These are phyloP conservation scores for Mycena sanguinolenta DNA, from an alignment of 768 basidiomycete species.

Conservation along the genomic window DNA sequence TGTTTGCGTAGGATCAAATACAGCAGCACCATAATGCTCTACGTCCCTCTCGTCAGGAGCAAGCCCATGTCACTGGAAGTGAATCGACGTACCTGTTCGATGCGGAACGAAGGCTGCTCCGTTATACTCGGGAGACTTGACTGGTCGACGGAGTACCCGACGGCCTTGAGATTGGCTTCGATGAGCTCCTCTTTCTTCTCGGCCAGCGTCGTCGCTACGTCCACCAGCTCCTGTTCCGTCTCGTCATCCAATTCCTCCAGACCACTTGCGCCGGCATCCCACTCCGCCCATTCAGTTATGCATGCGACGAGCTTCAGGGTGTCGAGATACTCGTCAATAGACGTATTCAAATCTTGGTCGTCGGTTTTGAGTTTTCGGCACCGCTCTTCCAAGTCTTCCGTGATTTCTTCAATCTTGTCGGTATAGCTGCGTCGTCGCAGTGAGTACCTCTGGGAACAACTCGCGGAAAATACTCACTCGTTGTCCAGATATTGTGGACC, in stretches of 20 bases:
- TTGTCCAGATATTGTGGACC: slow-evolving; percentile 16
- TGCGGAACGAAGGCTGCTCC: slow-evolving; percentile 8
- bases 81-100: slow-evolving; percentile 20
- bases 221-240: slow-evolving; percentile 1
- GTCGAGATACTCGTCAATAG: slow-evolving; percentile 19
- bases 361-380: slow-evolving; percentile 22
- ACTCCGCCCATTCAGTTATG: slow-evolving; percentile 8
- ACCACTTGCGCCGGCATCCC: not conserved
- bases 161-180: not conserved
- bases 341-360: not conserved
- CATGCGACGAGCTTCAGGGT: slow-evolving; percentile 3
- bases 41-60: not conserved
- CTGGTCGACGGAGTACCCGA: not conserved
- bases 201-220: not conserved
- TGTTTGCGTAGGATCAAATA: slow-evolving; percentile 18
- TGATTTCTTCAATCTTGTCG: not conserved
- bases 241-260: slow-evolving; percentile 22
- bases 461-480: not conserved
- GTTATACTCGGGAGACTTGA: slow-evolving; percentile 3
- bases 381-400: not conserved
- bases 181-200: not conserved
- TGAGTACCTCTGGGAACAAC: not conserved
- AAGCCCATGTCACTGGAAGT: no score
- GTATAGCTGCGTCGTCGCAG: slow-evolving; percentile 7
- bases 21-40: slow-evolving; percentile 13